phyloP scores from a whole-genome alignment of 139 green algal genomes.

The Ostreobium quekettii region DNA sequence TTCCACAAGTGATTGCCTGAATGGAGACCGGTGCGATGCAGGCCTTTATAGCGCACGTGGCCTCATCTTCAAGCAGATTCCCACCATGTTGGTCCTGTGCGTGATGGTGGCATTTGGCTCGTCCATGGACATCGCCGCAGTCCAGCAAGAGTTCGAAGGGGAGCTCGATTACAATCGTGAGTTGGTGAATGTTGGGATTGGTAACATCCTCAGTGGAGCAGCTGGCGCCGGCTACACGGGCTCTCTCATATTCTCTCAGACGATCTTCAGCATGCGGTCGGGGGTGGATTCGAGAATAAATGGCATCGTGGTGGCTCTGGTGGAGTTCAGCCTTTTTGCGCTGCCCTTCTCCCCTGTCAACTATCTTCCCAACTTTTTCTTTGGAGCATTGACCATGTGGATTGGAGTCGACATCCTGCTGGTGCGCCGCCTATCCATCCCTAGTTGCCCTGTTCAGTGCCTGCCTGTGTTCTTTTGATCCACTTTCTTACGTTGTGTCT shows the following conservation, averaged over 20 bases:
- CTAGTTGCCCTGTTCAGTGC: too few relatives aligned
- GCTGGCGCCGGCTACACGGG: neutral
- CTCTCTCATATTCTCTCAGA: conserved; percentile 40
- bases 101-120: conserved; percentile 71
- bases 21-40: too few relatives aligned
- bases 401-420: conserved; percentile 66
- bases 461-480: too few relatives aligned
- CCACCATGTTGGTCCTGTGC: too few relatives aligned
- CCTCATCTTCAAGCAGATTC: too few relatives aligned
- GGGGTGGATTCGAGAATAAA: conserved; percentile 36
- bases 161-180: too few relatives aligned
- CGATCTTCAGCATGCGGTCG: conserved; percentile 44
- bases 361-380: conserved; percentile 62
- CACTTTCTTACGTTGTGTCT: too few relatives aligned
- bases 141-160: conserved; percentile 28
- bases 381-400: conserved; percentile 64
- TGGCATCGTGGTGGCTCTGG: conserved; percentile 30
- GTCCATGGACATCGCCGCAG: conserved; percentile 63
- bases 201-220: too few relatives aligned
- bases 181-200: too few relatives aligned
- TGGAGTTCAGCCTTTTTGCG: conserved; percentile 55
- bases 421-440: too few relatives aligned
- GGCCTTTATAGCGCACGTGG: too few relatives aligned
- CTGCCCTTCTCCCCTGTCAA: conserved; percentile 51
- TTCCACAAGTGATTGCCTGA: too few relatives aligned